Percentiles rank a stretch among this genome's conserved stretches.
phyloP scores from a whole-genome alignment of 2,329 filamentous ascomycete species.

The Hymenoscyphus fraxineus region DNA sequence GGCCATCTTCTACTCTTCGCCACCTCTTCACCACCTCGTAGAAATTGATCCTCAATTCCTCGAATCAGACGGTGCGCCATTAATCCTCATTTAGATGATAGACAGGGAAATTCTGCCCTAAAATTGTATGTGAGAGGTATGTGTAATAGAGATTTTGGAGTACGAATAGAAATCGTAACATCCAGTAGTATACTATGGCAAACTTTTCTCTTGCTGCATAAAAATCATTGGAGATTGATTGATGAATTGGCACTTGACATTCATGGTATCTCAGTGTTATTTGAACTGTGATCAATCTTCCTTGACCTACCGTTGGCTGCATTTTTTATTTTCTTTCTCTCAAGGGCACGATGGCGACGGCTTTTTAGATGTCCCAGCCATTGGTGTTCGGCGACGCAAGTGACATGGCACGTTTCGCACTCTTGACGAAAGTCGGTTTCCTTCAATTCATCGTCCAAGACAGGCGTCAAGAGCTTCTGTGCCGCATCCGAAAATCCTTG shows the following conservation, averaged over 20 bases:
- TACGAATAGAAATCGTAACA: background rate
- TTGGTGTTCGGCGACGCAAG: constrained; percentile 52
- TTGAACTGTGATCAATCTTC: constrained; percentile 9
- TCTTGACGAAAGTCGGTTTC: constrained; percentile 49
- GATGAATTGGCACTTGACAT: background rate
- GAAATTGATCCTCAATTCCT: background rate
- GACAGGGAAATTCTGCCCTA: background rate
- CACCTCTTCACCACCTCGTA: background rate
- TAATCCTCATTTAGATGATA: background rate
- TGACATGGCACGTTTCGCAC: constrained; percentile 71
- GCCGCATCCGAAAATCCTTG: constrained; percentile 57
- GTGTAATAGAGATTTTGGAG: background rate
- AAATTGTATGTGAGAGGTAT: background rate
- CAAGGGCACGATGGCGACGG: constrained; percentile 37
- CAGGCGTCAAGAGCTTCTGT: constrained; percentile 52
- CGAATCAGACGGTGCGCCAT: background rate
- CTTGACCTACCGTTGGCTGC: constrained; percentile 18
- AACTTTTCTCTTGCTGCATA: background rate
- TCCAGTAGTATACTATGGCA: background rate
- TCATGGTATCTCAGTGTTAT: constrained; percentile 10
- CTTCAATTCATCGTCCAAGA: constrained; percentile 40
- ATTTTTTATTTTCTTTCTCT: constrained; percentile 29
- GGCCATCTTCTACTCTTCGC: background rate
- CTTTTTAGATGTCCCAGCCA: constrained; percentile 47
- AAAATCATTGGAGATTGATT: background rate